phyloP scores from a whole-genome alignment of 352 stramenopile genomes.

The Aphanomyces stellatus region DNA sequence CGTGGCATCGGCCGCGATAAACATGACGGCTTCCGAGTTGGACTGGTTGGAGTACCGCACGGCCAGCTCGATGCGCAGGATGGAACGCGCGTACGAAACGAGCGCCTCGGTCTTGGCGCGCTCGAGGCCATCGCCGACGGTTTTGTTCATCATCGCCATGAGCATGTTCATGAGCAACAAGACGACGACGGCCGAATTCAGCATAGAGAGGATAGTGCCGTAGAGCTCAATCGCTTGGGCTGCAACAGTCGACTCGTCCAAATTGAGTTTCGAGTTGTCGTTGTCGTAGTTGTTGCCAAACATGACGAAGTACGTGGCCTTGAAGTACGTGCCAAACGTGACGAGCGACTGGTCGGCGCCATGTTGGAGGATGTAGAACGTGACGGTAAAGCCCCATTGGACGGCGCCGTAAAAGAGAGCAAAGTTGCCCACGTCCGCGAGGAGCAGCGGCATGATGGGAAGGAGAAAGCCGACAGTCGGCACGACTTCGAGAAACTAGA shows the following conservation, averaged over 20 bases:
- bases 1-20: too few species aligned
- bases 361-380: not conserved
- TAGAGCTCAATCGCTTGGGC: not conserved
- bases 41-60: not conserved
- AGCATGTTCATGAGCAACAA: slow-evolving; percentile 8
- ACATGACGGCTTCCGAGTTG: not conserved
- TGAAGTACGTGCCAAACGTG: not conserved
- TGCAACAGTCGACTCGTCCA: not conserved
- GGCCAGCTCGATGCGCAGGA: not conserved
- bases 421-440: not conserved
- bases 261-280: not conserved
- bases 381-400: not conserved
- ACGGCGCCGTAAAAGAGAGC: not conserved
- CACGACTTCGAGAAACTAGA: not conserved
- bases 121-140: not conserved
- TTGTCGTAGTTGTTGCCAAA: not conserved
- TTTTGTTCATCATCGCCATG: slow-evolving; percentile 15
- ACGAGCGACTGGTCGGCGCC: not conserved
- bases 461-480: not conserved
- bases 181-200: not conserved
- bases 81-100: not conserved
- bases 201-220: not conserved
- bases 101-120: not conserved
- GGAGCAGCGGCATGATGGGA: not conserved
- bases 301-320: slow-evolving; percentile 2